Evolutionary conservation across 2,329 filamentous ascomycete genomes (phyloP), one percentile per base, ranked within the genome.

Genomic region (Aspergillus glaucus): DNA sequence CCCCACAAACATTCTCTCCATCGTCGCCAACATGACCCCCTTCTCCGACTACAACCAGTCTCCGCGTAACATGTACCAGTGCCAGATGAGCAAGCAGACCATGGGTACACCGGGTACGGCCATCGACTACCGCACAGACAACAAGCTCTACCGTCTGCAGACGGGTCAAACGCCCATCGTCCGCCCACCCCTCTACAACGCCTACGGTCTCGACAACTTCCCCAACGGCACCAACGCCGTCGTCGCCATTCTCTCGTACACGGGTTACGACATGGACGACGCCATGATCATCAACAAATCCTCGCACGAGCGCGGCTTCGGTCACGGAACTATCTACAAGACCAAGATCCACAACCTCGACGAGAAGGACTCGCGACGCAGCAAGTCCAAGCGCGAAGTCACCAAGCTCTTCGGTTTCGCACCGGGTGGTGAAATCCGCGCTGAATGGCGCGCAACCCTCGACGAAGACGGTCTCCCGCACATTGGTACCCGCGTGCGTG

Each of bases 231-330:
- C 84, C 62, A 98, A 98, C 62, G 89, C 90, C 7, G 84, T 97
- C 36, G 93, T 98, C 50, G 93, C 93, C 50, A 94, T 98, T 68
- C 95, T 98, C 55, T 96, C 92, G 0, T 98, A 98, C 70, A 97
- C 92, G 2, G 93, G 92, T 45, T 98, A 97, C 73, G 93, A 98
- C 78, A 98, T 98, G 93, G 93, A 98, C 78, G 93, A 98, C 73
- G 93, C 93, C 66, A 97, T 97, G 92, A 97, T 98, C 65, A 78
- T 98, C 66, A 97, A 97, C 77, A 97, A 97, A 69, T 95, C 90
- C 17, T 85, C 92, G 2, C 89, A 96, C 69, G 93, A 98, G 71
- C 84, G 93, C 58, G 93, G 93, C 12, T 97, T 98, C 63, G 92
- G 90, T 34, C 84, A 97, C 63, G 93, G 93, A 48, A 94, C 91